These are phyloP conservation scores for Exserohilum turcica DNA, from an alignment of 2,329 filamentous ascomycete species.

Conservation along the genomic window DNA sequence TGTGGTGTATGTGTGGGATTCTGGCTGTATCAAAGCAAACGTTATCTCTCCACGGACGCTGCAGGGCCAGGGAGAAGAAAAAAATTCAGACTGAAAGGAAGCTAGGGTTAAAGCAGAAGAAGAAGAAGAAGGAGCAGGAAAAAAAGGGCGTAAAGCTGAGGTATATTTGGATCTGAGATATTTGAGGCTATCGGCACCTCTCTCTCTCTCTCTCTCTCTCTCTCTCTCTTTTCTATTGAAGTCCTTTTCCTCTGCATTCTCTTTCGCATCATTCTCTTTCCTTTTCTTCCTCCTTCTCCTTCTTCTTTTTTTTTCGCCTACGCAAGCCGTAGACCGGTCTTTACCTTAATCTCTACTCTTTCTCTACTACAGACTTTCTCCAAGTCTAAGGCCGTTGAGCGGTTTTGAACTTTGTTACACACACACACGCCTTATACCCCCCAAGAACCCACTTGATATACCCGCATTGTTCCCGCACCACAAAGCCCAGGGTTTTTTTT, in stretches of 20 bases:
- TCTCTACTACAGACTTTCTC: not conserved
- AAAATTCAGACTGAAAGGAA: too few relatives aligned
- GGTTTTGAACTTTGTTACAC: slow-evolving; percentile 15
- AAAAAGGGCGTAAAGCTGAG: not conserved
- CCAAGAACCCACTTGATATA: too few relatives aligned
- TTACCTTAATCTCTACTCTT: slow-evolving; percentile 25
- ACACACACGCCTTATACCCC: not conserved
- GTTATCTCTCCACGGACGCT: too few relatives aligned
- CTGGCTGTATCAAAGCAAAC: too few relatives aligned
- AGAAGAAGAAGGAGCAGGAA: not conserved
- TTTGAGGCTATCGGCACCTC: not conserved
- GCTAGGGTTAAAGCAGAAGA: too few relatives aligned
- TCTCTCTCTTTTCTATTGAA: not conserved
- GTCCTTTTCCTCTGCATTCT: slow-evolving; percentile 9
- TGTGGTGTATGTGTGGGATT: too few relatives aligned
- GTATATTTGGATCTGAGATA: slow-evolving; percentile 2
- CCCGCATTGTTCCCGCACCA: too few relatives aligned
- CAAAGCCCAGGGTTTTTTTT: too few relatives aligned
- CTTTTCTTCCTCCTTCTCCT: too few relatives aligned
- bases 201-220: not conserved
- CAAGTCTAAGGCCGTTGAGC: slow-evolving; percentile 28
- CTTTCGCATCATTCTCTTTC: slow-evolving; percentile 24
- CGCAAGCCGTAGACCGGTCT: slow-evolving; percentile 32
- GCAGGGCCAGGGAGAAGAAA: too few relatives aligned
- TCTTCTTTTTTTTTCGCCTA: slow-evolving; percentile 8